These are phyloP conservation scores for Rubia tinctorum DNA, from an alignment of 305 asterid genomes.

Conservation along the genomic window DNA sequence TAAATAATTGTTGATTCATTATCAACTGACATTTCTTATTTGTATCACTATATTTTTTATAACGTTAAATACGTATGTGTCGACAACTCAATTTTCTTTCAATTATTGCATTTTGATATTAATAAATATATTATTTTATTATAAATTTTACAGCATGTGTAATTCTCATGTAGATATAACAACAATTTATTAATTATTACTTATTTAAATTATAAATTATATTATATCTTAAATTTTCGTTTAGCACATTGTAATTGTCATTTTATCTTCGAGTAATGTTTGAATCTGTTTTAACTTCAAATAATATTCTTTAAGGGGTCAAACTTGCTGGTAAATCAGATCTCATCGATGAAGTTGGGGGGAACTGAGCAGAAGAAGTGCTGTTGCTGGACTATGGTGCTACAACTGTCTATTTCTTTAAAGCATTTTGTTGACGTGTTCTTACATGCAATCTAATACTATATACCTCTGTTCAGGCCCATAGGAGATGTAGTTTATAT, in stretches of 20 bases:
- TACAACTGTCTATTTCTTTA: neutral
- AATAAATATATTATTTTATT: too few species aligned
- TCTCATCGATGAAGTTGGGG: slow-evolving; percentile 65
- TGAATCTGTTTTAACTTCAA: neutral
- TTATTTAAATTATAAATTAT: too few species aligned
- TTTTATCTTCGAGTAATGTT: neutral
- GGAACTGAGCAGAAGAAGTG: slow-evolving; percentile 87
- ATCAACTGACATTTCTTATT: too few species aligned
- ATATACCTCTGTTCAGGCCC: slow-evolving; percentile 54
- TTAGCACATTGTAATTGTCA: neutral
- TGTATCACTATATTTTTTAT: too few species aligned
- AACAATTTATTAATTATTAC: too few species aligned
- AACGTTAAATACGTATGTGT: too few species aligned
- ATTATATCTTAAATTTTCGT: too few species aligned
- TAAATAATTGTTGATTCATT: too few species aligned
- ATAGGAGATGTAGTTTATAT: slow-evolving; percentile 87
- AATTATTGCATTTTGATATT: too few species aligned
- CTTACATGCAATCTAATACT: slow-evolving; percentile 1
- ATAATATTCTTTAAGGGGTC: slow-evolving; percentile 46
- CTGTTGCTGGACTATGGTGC: slow-evolving; percentile 85
- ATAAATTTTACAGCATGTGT: too few species aligned
- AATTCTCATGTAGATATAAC: too few species aligned
- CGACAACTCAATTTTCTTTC: too few species aligned
- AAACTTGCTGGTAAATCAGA: slow-evolving; percentile 64
- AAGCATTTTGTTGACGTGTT: neutral